Percentiles rank a stretch among this genome's conserved stretches.
Conservation (phyloP, 371 early-diverging fungal species). For the Cokeromyces recurvatus region DNA sequence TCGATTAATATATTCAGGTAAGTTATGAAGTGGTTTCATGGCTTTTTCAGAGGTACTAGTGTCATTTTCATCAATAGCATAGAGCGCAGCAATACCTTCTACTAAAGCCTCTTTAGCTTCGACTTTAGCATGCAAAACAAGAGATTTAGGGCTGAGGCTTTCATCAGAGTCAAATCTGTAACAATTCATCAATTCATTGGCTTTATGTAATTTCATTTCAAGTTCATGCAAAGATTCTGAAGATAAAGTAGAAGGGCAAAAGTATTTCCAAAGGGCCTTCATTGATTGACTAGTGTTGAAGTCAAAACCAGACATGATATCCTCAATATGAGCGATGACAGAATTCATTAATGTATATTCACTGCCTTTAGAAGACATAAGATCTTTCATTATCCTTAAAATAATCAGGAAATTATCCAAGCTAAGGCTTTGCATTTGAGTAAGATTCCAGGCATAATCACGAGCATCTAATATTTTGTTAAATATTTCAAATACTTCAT, state of each 20-base stretch:
- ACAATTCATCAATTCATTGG: conserved; percentile 28
- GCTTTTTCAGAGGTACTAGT: conserved; percentile 44
- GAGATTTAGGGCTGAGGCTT: conserved; percentile 16
- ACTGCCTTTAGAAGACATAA: conserved; percentile 12
- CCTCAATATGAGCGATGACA: conserved; percentile 18
- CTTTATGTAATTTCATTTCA: conserved; percentile 37
- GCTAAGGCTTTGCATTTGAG: conserved; percentile 43
- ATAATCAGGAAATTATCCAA: conserved; percentile 56
- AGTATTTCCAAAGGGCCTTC: conserved; percentile 60
- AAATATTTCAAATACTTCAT: conserved; percentile 28
- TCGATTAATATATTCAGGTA: conserved; percentile 40
- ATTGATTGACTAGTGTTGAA: conserved; percentile 52
- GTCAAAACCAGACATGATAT: conserved; percentile 39
- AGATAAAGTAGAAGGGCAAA: conserved; percentile 55
- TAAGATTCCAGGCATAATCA: conserved; percentile 54
- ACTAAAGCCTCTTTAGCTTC: conserved; percentile 60
- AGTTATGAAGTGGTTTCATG: conserved; percentile 47
- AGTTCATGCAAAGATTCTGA: conserved; percentile 43
- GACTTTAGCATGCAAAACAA: conserved; percentile 28
- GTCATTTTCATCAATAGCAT: conserved; percentile 61
- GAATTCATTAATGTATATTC: conserved; percentile 6
- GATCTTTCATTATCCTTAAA: conserved; percentile 26
- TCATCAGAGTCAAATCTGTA: conserved; percentile 25
- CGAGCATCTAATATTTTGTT: conserved; percentile 53
- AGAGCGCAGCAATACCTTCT: conserved; percentile 73